These are phyloP conservation scores for Tieghemostelium lacteum DNA, from an alignment of 78 protist species.

Conservation along the genomic window DNA sequence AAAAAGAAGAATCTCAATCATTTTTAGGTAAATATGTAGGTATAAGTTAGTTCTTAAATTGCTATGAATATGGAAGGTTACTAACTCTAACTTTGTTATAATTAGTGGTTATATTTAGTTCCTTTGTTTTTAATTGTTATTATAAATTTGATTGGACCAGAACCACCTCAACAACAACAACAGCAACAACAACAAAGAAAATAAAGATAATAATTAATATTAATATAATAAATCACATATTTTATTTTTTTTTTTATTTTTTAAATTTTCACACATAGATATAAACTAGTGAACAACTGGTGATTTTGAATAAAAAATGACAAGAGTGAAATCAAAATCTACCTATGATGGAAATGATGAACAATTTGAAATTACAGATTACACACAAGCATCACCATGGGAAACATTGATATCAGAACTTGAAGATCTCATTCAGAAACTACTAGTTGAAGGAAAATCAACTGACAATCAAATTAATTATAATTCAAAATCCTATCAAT, in stretches of 20 bases:
- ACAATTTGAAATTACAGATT: slow-evolving; percentile 65
- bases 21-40: slow-evolving; percentile 18
- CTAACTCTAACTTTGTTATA: background rate
- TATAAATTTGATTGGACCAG: slow-evolving; percentile 1
- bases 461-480: slow-evolving; percentile 22
- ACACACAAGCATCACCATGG: slow-evolving; percentile 63
- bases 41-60: background rate
- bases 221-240: no score
- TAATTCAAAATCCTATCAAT: slow-evolving; percentile 35
- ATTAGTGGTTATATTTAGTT: slow-evolving; percentile 13
- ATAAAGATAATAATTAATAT: no score
- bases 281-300: no score
- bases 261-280: no score
- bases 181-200: no score
- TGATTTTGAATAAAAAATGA: no score
- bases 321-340: no score
- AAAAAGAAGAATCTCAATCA: slow-evolving; percentile 27
- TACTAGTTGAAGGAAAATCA: slow-evolving; percentile 7
- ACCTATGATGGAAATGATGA: slow-evolving; percentile 71
- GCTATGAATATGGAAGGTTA: background rate
- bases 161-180: background rate
- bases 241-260: no score
- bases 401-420: slow-evolving; percentile 51
- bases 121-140: slow-evolving; percentile 6
- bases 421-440: slow-evolving; percentile 9